Evolutionary conservation across 2,329 filamentous ascomycete species (phyloP), one percentile per base, ranked within the genome.

Genomic region (Thermothelomyces thermophilus): DNA sequence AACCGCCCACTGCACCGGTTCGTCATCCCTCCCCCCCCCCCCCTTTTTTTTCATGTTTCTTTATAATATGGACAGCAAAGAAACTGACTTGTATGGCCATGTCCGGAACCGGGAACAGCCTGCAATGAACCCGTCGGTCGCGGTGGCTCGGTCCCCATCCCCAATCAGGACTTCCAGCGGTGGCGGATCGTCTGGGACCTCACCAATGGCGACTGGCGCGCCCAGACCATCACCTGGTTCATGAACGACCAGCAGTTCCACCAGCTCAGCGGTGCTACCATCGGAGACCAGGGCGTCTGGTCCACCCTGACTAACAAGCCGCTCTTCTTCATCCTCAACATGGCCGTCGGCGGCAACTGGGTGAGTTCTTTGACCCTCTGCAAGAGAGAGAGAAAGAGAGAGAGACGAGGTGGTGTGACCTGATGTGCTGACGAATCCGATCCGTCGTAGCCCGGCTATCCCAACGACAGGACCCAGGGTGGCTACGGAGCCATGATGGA

Each of bases 111-210:
- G 72, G 72, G 16, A n/a, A 73, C 73, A 8, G 62, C 66, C 3
- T 77, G 74, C 64, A 70, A 76, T 59, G 74, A 76, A 60, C 68
- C 68, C 40, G 65, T 50, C 2, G 74, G 74, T 14, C 64, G 70
- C 19, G 64, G 66, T 4, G 61, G 60, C 20, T 53, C 56, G 7
- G 65, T 68, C 10, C 30, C 50, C 31, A 65, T 78, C n/a, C 66
- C 71, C 0, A 70, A 74, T 58, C 64, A 73, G 55, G 64, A 67
- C 22, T 76, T 72, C 66, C 74, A 77, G 57, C 67, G 63, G 8
- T 78, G 74, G 74, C 64, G 69, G 20, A 59, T 77, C 19, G 62
- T 70, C 44, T 69, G 72, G 58, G 74, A 79, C 57, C 69, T 73
- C 47, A 68, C 68, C 6, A 52, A 57, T 11, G 20, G 31, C 30